phyloP scores from a whole-genome alignment of 345 rosid genomes.

The Rhodomyrtus tomentosa region DNA sequence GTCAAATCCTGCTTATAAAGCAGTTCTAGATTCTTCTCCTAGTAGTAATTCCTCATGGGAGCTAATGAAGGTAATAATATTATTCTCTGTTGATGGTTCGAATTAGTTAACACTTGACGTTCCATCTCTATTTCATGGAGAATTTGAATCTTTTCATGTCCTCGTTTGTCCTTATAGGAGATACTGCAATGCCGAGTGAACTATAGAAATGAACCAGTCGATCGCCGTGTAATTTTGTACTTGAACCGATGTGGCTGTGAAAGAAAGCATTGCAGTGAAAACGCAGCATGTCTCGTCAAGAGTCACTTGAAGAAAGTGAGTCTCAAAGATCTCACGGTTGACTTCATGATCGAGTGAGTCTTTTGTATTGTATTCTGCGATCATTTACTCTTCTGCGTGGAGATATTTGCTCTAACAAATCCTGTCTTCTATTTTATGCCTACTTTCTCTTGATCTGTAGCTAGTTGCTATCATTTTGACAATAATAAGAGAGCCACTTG shows the following conservation, averaged over 20 bases:
- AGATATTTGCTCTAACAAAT: not conserved
- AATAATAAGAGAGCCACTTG: not conserved
- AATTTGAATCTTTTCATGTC: not conserved
- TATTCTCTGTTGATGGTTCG: not conserved
- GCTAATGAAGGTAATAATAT: slow-evolving; percentile 67
- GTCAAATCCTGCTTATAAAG: slow-evolving; percentile 97
- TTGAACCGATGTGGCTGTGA: slow-evolving; percentile 70
- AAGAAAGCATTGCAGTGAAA: slow-evolving; percentile 66
- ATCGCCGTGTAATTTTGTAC: slow-evolving; percentile 66
- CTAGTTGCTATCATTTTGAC: not conserved
- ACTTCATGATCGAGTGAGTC: slow-evolving; percentile 74
- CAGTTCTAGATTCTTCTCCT: slow-evolving; percentile 90
- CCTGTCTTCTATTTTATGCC: not conserved
- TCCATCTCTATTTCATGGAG: not conserved
- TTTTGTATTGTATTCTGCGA: not conserved
- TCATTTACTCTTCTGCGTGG: not conserved
- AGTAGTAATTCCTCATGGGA: slow-evolving; percentile 95
- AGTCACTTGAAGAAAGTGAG: slow-evolving; percentile 69
- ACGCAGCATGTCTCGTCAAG: slow-evolving; percentile 54
- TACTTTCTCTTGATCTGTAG: not conserved
- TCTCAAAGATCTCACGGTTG: slow-evolving; percentile 56
- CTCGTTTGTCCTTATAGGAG: slow-evolving; percentile 41
- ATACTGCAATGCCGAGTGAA: slow-evolving; percentile 68
- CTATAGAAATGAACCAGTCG: slow-evolving; percentile 58
- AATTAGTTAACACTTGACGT: not conserved